Base-by-base conservation (phyloP, 306 rosid species). In the Calophaca sinica region DNA sequence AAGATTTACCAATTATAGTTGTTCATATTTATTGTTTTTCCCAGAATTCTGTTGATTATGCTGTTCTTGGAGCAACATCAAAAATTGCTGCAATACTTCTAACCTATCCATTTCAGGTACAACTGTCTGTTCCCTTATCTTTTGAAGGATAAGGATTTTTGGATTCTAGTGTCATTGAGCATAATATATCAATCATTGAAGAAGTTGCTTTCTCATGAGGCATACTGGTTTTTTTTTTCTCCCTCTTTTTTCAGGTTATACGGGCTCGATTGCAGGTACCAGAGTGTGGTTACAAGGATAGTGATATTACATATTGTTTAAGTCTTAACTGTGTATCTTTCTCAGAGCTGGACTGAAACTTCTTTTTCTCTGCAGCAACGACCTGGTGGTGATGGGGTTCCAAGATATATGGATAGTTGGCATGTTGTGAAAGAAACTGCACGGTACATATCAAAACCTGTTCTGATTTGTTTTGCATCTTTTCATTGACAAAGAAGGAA, bases 71-170 rank as follows among this genome's bases (percentile, higher is more conserved):
- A 59, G 96, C 96, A 70, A 73, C 74, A 72, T 62, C 79, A 55
- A 66, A 71, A 74, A 72, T 79, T 59, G 71, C 86, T 33, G 97
- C 98, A 73, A 87, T 88, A 64, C 96, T 94, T 63, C 58, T 92
- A 55, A 88, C 96, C 33, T 92, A 94, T 83, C 99, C 98, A 51
- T 91, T 92, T 82, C 97, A 94, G 97, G 98, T 88, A 60, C 51
- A 11, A 55, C 31, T 52, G 39, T 62, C 14, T 57, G 44, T 39
- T 60, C 55, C 61, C 53, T 12, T 54, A 70, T 60, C 54, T 54
- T 38, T 76, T 57, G 70, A 58, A 51, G 75, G 52, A 45, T 38
- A 59, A 28, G 68, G 72, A 63, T 77, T 45, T 77, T 45, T 80
- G 12, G 73, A 53, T 55, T 76, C 46, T 73, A 20, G 65, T 54